Conservation (phyloP, 2,329 filamentous ascomycete species). For the Trichoderma hamatum region DNA sequence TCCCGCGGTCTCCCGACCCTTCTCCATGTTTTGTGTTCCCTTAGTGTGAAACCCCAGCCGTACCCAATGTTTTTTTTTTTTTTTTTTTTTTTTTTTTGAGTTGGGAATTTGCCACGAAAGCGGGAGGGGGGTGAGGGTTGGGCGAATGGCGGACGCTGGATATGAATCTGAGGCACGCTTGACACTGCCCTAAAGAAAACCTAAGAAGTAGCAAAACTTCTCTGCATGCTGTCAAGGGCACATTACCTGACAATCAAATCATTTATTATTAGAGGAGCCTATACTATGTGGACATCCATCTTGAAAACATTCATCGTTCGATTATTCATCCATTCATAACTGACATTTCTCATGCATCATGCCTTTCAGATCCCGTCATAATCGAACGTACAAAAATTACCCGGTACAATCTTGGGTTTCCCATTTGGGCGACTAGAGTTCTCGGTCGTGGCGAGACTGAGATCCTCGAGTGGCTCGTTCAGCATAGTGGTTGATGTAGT, state of each 20-base stretch:
- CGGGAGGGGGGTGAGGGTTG: background rate
- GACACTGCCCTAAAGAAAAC: background rate
- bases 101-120: background rate
- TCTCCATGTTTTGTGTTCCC: background rate
- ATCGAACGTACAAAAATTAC: background rate
- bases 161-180: background rate
- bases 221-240: background rate
- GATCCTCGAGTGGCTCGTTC: background rate
- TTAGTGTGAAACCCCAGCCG: slow-evolving; percentile 14
- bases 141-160: background rate
- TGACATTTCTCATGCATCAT: background rate
- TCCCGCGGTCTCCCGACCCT: background rate
- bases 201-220: background rate
- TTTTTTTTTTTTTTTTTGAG: background rate
- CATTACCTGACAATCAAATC: background rate
- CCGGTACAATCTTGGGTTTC: background rate
- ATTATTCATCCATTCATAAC: background rate
- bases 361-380: background rate
- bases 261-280: background rate
- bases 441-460: background rate
- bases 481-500: background rate
- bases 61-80: background rate
- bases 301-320: background rate
- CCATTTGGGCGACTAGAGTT: background rate
- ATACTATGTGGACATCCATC: background rate